phyloP scores from a whole-genome alignment of 2,329 filamentous ascomycete species.

The Diaporthe aspalathi region DNA sequence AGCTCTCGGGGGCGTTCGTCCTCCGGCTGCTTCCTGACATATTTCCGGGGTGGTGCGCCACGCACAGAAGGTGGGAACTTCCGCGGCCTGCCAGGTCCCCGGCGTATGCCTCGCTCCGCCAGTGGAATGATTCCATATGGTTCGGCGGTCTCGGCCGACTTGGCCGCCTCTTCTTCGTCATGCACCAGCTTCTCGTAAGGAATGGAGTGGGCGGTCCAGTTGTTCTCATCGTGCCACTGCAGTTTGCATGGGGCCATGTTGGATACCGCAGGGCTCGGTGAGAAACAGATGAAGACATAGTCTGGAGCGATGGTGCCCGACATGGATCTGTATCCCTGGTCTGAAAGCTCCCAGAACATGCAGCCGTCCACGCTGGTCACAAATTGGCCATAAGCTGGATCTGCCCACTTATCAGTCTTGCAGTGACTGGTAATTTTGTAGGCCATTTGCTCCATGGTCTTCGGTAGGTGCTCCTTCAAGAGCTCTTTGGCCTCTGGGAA shows the following conservation, averaged over 20 bases:
- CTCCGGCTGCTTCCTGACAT: slow-evolving; percentile 37
- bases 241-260: slow-evolving; percentile 45
- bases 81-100: slow-evolving; percentile 31
- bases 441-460: slow-evolving; percentile 47
- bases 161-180: slow-evolving; percentile 45
- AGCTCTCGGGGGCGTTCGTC: slow-evolving; percentile 42
- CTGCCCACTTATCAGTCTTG: slow-evolving; percentile 43
- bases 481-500: slow-evolving; percentile 55
- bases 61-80: slow-evolving; percentile 6
- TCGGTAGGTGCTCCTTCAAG: slow-evolving; percentile 49
- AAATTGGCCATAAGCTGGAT: slow-evolving; percentile 47
- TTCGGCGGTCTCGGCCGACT: slow-evolving; percentile 39
- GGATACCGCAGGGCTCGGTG: slow-evolving; percentile 41
- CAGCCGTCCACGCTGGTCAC: slow-evolving; percentile 52
- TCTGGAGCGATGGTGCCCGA: slow-evolving; percentile 49
- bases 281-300: slow-evolving; percentile 54
- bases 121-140: slow-evolving; percentile 37
- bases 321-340: slow-evolving; percentile 49
- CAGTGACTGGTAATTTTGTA: slow-evolving; percentile 43
- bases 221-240: slow-evolving; percentile 53
- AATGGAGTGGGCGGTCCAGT: slow-evolving; percentile 55
- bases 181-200: slow-evolving; percentile 55
- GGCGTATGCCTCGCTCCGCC: slow-evolving; percentile 23
- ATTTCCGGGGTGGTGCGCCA: slow-evolving; percentile 36
- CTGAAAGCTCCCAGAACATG: slow-evolving; percentile 59